These are phyloP conservation scores for Cytospora piceae DNA, from an alignment of 2,329 filamentous ascomycete species.

Conservation along the genomic window DNA sequence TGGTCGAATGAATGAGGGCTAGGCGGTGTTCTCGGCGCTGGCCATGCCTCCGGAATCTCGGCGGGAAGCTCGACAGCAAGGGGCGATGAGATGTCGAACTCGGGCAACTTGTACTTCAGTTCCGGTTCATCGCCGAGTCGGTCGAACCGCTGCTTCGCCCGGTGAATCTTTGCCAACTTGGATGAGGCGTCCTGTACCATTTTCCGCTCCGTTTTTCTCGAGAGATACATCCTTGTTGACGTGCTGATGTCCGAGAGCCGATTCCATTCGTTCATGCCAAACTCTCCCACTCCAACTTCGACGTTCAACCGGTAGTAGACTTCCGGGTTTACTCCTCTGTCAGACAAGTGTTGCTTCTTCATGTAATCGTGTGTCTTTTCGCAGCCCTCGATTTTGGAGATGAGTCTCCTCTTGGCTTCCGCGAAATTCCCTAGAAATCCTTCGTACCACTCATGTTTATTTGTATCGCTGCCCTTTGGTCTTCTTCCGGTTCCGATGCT, in stretches of 20 bases:
- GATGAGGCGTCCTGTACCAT: slow-evolving; percentile 77
- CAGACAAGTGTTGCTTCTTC: slow-evolving; percentile 75
- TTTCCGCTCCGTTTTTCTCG: slow-evolving; percentile 71
- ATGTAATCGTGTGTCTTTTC: slow-evolving; percentile 89
- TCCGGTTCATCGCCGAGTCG: slow-evolving; percentile 49
- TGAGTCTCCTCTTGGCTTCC: slow-evolving; percentile 81
- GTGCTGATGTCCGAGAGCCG: slow-evolving; percentile 94
- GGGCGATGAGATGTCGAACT: slow-evolving; percentile 46
- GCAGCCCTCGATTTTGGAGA: slow-evolving; percentile 93
- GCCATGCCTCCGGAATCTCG: slow-evolving; percentile 50
- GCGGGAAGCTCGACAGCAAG: slow-evolving; percentile 63
- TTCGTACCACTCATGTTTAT: slow-evolving; percentile 86
- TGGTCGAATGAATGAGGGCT: slow-evolving; percentile 43
- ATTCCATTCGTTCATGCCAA: slow-evolving; percentile 98
- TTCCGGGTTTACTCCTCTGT: slow-evolving; percentile 79
- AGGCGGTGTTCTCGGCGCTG: slow-evolving; percentile 42
- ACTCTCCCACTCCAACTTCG: slow-evolving; percentile 93
- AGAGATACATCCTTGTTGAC: slow-evolving; percentile 82
- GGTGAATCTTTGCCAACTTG: slow-evolving; percentile 82
- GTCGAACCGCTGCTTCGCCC: slow-evolving; percentile 72
- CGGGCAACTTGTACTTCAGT: slow-evolving; percentile 46
- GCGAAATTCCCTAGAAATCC: slow-evolving; percentile 91
- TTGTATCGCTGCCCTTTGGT: slow-evolving; percentile 65
- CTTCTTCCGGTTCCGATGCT: slow-evolving; percentile 94
- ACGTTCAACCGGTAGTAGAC: slow-evolving; percentile 98